phyloP scores from a whole-genome alignment of 1,139 yeast genomes.

The Geotrichum citri-aurantii region DNA sequence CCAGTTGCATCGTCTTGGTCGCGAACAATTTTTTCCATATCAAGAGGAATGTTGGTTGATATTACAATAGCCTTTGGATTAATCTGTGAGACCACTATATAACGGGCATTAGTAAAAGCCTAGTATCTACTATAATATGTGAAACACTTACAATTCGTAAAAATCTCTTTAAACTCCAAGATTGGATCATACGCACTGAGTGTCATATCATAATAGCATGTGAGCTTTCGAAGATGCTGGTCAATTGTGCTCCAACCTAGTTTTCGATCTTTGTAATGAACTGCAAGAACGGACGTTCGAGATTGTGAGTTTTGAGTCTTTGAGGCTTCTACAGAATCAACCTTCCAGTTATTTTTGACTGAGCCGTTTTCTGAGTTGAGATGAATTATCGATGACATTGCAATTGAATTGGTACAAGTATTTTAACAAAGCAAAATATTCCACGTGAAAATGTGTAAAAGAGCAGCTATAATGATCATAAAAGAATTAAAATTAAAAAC shows the following conservation, averaged over 20 bases:
- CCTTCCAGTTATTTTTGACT: neutral
- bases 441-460: neutral
- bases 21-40: constrained; percentile 8
- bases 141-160: constrained; percentile 7
- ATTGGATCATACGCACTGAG: constrained; percentile 1
- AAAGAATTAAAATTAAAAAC: neutral
- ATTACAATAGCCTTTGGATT: constrained; percentile 9
- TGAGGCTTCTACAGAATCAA: neutral
- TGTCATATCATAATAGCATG: constrained; percentile 12
- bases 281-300: neutral
- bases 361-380: neutral
- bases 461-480: neutral
- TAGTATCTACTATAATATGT: neutral
- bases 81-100: constrained; percentile 7
- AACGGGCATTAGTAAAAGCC: neutral
- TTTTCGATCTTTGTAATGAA: constrained; percentile 6
- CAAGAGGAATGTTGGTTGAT: constrained; percentile 11
- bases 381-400: neutral
- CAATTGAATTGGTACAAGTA: neutral
- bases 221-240: constrained; percentile 5
- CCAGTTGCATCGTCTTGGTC: constrained; percentile 13
- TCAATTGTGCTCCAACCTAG: constrained; percentile 14
- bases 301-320: neutral
- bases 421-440: neutral
- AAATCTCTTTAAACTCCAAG: constrained; percentile 9